Base-by-base conservation (phyloP, 495 filamentous ascomycete genomes). In the Hyaloscypha hepaticicola region DNA sequence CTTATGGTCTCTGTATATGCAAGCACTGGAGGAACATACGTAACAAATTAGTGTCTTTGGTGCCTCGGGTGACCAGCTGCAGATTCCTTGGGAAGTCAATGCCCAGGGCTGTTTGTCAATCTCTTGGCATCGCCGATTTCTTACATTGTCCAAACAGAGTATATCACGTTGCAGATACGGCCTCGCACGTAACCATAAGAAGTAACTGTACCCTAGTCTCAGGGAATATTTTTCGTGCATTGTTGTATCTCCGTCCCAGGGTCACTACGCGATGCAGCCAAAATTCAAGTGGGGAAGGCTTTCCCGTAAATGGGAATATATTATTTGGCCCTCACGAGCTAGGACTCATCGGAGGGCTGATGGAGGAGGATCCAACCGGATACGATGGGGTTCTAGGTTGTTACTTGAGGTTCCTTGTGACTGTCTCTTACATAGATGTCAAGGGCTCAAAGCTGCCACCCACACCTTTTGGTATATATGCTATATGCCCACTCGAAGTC, bases 391-490 rank as follows among this genome's bases (percentile, higher is more conserved):
- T 11, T 45, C 12, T 45, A 4, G 38, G 19, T 45, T 8, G 16
- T 19, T 45, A 45, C 11, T 45, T 45, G 38, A n/a, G n/a, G n/a
- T n/a, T 16, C 38, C 14, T 45, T 45, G 38, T 9, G 4, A 45
- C 6, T 16, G 4, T 8, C 38, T 45, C 11, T 45, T 16, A 16
- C 38, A 16, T 0, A 16, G n/a, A n/a, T n/a, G n/a, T n/a, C n/a
- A n/a, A n/a, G n/a, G n/a, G n/a, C n/a, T 45, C 38, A 45, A 16
- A 45, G 38, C 6, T 45, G 9, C 38, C 38, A 9, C 38, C 3
- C 38, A 45, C 38, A 16, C 38, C 38, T 21, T 21, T 31, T 28
- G 11, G 25, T 52, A 61, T 61, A 61, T 61, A 61, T 52, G 4
- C 58, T 21, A 25, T 53, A 0, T 9, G 19, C 45, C 29, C 59